Percentiles rank a stretch among this genome's conserved stretches.
phyloP scores from a whole-genome alignment of 2,329 filamentous ascomycete species.

The Harringtonia lauricola region DNA sequence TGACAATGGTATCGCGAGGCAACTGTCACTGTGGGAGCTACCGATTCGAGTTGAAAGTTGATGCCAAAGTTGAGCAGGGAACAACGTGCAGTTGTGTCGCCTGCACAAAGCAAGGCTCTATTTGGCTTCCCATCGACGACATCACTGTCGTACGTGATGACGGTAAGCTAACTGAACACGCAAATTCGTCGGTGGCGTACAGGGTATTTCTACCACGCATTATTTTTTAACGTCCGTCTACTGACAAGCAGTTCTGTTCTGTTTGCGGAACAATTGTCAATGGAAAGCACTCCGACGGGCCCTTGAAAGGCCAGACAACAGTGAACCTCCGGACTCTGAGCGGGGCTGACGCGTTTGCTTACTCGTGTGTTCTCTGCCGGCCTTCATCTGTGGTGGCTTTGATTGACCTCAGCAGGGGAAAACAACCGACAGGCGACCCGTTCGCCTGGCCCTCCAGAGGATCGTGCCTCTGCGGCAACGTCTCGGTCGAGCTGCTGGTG shows the following conservation, averaged over 20 bases:
- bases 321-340: slow-evolving; percentile 4
- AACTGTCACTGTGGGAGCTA: slow-evolving; percentile 10
- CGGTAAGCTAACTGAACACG: not conserved
- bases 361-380: not conserved
- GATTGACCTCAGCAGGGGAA: too few relatives aligned
- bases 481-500: slow-evolving; percentile 5
- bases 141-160: not conserved
- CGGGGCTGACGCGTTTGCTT: slow-evolving; percentile 5
- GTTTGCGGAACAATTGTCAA: slow-evolving; percentile 4
- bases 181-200: not conserved
- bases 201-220: too few relatives aligned
- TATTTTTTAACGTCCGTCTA: too few relatives aligned
- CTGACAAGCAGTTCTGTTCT: slow-evolving; percentile 3
- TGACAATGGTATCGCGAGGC: slow-evolving; percentile 3
- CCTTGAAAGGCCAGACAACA: not conserved
- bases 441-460: slow-evolving; percentile 1
- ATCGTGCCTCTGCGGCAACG: slow-evolving; percentile 8
- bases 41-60: slow-evolving; percentile 5
- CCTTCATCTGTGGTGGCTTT: not conserved
- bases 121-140: not conserved
- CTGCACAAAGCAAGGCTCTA: slow-evolving; percentile 5
- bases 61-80: not conserved
- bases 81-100: not conserved
- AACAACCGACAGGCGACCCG: not conserved
- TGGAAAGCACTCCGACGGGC: not conserved